Evolutionary conservation across 2,329 filamentous ascomycete genomes (phyloP).

Genomic region (Thelonectria discophora): DNA sequence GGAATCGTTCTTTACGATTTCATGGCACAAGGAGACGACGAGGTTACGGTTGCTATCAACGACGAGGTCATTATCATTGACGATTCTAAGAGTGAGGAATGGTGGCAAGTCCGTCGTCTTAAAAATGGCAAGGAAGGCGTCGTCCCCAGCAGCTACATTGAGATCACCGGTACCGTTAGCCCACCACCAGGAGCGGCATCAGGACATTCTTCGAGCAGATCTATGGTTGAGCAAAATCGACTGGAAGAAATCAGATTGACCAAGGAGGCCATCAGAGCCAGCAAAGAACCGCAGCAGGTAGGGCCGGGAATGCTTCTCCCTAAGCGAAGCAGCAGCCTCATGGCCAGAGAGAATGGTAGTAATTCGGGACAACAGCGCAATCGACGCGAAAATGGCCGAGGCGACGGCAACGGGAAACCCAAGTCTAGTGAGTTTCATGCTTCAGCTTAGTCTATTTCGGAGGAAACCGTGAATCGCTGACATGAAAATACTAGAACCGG

Average conservation of each 20-base stretch:
- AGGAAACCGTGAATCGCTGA: conserved; percentile 21
- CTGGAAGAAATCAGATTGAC: conserved; percentile 85
- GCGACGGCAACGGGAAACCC: conserved; percentile 61
- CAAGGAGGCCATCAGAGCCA: conserved; percentile 77
- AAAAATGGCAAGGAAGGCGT: conserved; percentile 96
- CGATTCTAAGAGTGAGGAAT: conserved; percentile 92
- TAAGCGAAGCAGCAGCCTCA: conserved; percentile 81
- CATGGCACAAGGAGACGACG: conserved; percentile 94
- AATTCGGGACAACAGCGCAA: conserved; percentile 75
- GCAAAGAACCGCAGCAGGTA: conserved; percentile 71
- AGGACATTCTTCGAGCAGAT: conserved; percentile 59
- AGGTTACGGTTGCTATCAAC: conserved; percentile 88
- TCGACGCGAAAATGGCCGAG: conserved; percentile 72
- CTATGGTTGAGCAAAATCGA: conserved; percentile 78
- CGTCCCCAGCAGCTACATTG: conserved; percentile 95
- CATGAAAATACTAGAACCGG: conserved; percentile 69
- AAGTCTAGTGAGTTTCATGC: conserved; percentile 73
- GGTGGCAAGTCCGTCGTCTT: conserved; percentile 93
- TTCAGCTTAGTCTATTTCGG: not conserved
- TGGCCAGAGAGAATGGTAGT: conserved; percentile 72
- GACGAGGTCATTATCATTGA: conserved; percentile 94
- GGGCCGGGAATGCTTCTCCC: conserved; percentile 79
- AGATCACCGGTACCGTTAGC: conserved; percentile 76
- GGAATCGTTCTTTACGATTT: conserved; percentile 94
- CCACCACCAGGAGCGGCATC: conserved; percentile 60